phyloP scores from a whole-genome alignment of 768 basidiomycete species.

The Rossbeevera mucosa region DNA sequence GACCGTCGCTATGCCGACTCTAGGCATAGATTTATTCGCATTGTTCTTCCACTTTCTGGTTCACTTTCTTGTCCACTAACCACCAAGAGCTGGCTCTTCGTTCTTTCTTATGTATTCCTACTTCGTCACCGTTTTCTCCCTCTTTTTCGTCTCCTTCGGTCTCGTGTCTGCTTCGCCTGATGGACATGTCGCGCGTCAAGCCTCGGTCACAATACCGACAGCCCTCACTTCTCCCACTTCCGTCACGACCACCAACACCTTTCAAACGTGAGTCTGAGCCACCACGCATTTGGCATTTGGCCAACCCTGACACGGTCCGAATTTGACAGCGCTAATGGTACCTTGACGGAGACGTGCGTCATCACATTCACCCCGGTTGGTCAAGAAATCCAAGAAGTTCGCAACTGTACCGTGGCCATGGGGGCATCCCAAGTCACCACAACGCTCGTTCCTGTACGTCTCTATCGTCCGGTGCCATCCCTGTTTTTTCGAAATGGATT shows the following conservation, averaged over 20 bases:
- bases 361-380: constrained; percentile 54
- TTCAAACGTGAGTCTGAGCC: constrained; percentile 41
- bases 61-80: neutral
- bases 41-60: constrained; percentile 10
- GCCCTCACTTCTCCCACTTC: constrained; percentile 32
- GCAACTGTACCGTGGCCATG: constrained; percentile 44
- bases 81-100: constrained; percentile 39
- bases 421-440: constrained; percentile 11
- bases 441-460: neutral
- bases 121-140: constrained; percentile 19
- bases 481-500: neutral
- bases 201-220: constrained; percentile 16
- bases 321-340: constrained; percentile 42
- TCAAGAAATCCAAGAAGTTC: constrained; percentile 48
- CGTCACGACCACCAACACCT: constrained; percentile 32
- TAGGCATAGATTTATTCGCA: neutral
- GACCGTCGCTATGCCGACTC: constrained; percentile 21
- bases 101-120: constrained; percentile 25
- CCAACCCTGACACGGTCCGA: neutral
- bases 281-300: no score
- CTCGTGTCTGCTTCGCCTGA: constrained; percentile 24
- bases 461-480: no score
- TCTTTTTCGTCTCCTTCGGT: constrained; percentile 22
- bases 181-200: constrained; percentile 20
- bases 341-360: constrained; percentile 54